These are phyloP conservation scores for Xylaria intraflava DNA, from an alignment of 495 filamentous ascomycete genomes.

Conservation along the genomic window DNA sequence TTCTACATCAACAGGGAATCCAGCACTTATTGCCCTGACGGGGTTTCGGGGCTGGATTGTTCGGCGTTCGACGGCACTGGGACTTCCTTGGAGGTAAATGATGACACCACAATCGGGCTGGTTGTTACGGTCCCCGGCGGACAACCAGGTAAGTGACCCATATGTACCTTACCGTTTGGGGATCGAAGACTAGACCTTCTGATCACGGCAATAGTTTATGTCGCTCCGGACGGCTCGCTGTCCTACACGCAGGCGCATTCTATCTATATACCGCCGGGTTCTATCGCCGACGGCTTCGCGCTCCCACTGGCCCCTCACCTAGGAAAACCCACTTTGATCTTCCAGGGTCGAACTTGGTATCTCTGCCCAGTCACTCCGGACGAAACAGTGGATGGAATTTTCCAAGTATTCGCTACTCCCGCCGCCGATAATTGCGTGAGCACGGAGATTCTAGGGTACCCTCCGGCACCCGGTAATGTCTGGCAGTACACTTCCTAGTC, in stretches of 20 bases:
- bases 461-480: no score
- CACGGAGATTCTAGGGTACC: no score
- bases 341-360: not conserved
- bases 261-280: constrained; percentile 12
- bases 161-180: not conserved
- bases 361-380: constrained; percentile 19
- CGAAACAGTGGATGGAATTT: constrained; percentile 14
- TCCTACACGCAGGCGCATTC: constrained; percentile 21
- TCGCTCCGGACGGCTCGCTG: constrained; percentile 19
- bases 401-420: no score
- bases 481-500: no score
- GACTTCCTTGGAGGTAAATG: constrained; percentile 15
- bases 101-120: constrained; percentile 14
- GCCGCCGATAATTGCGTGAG: no score
- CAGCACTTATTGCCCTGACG: constrained; percentile 19
- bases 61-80: constrained; percentile 12
- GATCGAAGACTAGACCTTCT: not conserved
- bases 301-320: not conserved
- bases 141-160: constrained; percentile 18
- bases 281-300: constrained; percentile 16
- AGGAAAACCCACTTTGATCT: constrained; percentile 11
- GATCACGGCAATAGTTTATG: constrained; percentile 12
- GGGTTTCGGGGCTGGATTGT: constrained; percentile 16
- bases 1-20: constrained; percentile 21
- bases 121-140: constrained; percentile 21